A percentile compares a stretch with the other conserved stretches of the same genome.
phyloP scores from a whole-genome alignment of 2,329 filamentous ascomycete genomes.

The Achaetomium macrosporum region DNA sequence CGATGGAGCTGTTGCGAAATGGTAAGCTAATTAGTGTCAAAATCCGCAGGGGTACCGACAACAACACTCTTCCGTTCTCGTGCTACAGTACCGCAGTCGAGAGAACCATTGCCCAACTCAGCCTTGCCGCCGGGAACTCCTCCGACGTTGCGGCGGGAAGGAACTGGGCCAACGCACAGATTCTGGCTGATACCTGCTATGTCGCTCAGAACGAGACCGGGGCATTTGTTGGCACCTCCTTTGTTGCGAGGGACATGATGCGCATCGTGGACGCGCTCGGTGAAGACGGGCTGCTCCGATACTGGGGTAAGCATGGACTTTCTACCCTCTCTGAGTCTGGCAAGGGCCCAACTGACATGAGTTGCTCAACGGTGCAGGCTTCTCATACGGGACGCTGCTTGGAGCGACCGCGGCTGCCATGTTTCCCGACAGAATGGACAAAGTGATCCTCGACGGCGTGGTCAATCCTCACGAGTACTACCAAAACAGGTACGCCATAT shows the following conservation, averaged over 20 bases:
- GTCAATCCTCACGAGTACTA: slow-evolving; percentile 25
- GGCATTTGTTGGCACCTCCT: slow-evolving; percentile 37
- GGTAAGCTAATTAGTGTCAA: no score
- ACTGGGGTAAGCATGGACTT: slow-evolving; percentile 32
- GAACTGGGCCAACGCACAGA: slow-evolving; percentile 18
- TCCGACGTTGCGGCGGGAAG: slow-evolving; percentile 16
- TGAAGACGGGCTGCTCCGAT: slow-evolving; percentile 37
- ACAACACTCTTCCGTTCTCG: slow-evolving; percentile 21
- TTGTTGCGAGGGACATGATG: slow-evolving; percentile 40
- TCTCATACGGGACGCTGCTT: slow-evolving; percentile 36
- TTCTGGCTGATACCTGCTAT: slow-evolving; percentile 25
- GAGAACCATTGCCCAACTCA: slow-evolving; percentile 2
- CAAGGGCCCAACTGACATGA: neutral
- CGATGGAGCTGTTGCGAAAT: no score
- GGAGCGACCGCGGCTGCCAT: slow-evolving; percentile 36
- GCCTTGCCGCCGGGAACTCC: neutral
- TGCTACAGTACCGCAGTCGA: slow-evolving; percentile 8
- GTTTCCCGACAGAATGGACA: slow-evolving; percentile 34
- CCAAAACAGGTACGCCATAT: neutral
- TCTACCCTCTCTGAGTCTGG: neutral
- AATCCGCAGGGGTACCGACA: slow-evolving; percentile 19
- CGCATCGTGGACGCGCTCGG: slow-evolving; percentile 38
- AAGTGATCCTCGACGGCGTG: slow-evolving; percentile 30
- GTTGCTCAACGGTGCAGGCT: slow-evolving; percentile 16
- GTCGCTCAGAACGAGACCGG: slow-evolving; percentile 26